Conservation (phyloP, 768 basidiomycete genomes). For the Kwoniella mangroviensis region DNA sequence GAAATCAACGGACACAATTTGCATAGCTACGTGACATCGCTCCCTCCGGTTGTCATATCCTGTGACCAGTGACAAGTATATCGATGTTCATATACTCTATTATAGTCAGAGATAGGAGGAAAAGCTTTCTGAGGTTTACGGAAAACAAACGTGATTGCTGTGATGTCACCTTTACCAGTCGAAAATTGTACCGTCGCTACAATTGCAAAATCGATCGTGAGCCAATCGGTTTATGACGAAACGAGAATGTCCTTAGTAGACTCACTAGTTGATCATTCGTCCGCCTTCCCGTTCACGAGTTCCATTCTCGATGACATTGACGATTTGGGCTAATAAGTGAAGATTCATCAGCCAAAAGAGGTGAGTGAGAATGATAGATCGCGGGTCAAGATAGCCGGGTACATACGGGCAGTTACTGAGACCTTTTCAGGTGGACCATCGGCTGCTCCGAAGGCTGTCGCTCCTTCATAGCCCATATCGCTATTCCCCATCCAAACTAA, state of each 20-base stretch:
- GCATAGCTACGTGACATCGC: no score
- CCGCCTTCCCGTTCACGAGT: background rate
- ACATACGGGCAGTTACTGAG: background rate
- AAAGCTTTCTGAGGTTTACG: no score
- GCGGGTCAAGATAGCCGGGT: background rate
- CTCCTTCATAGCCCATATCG: background rate
- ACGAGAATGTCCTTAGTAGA: background rate
- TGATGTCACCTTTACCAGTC: background rate
- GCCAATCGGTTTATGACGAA: background rate
- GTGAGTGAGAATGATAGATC: no score
- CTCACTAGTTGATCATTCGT: background rate
- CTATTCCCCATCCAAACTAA: no score
- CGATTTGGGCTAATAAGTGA: background rate
- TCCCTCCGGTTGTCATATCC: no score
- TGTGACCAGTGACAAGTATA: no score
- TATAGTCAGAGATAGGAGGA: no score
- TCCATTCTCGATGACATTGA: background rate
- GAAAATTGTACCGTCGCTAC: background rate
- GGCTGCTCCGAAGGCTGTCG: background rate
- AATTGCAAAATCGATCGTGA: background rate
- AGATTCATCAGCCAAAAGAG: background rate
- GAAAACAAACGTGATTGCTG: background rate
- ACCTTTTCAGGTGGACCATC: background rate
- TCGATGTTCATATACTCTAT: no score
- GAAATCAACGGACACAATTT: no score